A percentile compares a stretch with the other conserved stretches of the same genome.
phyloP scores from a whole-genome alignment of 768 basidiomycete species.

The Gautieria morchelliformis region DNA sequence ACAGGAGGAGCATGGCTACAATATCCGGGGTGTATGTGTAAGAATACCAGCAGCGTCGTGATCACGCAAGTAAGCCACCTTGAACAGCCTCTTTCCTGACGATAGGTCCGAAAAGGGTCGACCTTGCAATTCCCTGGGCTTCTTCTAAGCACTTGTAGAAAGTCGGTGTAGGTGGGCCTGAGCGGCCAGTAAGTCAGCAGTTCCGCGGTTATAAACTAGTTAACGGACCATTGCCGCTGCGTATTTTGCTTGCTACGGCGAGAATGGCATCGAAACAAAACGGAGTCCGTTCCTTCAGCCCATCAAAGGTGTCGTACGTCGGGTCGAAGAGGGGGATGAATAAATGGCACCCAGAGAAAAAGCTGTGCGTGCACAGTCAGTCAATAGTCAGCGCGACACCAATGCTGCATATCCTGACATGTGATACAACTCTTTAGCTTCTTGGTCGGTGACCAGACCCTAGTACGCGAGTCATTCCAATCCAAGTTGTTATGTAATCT shows the following conservation, averaged over 20 bases:
- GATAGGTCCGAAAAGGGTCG: conserved; percentile 86
- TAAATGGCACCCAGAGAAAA: conserved; percentile 92
- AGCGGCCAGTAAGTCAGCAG: conserved; percentile 4
- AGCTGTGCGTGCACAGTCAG: conserved; percentile 38
- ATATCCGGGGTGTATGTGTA: not conserved
- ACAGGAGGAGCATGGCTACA: conserved; percentile 80
- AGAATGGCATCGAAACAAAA: conserved; percentile 95
- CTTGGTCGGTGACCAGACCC: conserved; percentile 77
- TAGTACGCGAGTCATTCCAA: conserved; percentile 22
- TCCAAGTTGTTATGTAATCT: not conserved
- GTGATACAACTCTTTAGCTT: conserved; percentile 86
- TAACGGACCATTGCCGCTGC: conserved; percentile 64
- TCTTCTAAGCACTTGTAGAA: conserved; percentile 91
- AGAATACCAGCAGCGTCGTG: conserved; percentile 6
- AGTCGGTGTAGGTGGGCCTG: conserved; percentile 57
- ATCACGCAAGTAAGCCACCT: conserved; percentile 34
- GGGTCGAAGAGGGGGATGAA: conserved; percentile 96
- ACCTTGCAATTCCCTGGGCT: conserved; percentile 91
- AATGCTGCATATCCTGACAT: conserved; percentile 43
- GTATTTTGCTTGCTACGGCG: conserved; percentile 85
- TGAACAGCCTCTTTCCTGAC: conserved; percentile 93
- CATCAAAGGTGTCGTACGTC: conserved; percentile 86
- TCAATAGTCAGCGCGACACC: not conserved
- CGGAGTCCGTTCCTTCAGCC: conserved; percentile 83
- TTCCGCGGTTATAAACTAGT: not conserved